Evolutionary conservation across 2,329 filamentous ascomycete species (phyloP).

Genomic region (Pyrenophora tritici-repentis): DNA sequence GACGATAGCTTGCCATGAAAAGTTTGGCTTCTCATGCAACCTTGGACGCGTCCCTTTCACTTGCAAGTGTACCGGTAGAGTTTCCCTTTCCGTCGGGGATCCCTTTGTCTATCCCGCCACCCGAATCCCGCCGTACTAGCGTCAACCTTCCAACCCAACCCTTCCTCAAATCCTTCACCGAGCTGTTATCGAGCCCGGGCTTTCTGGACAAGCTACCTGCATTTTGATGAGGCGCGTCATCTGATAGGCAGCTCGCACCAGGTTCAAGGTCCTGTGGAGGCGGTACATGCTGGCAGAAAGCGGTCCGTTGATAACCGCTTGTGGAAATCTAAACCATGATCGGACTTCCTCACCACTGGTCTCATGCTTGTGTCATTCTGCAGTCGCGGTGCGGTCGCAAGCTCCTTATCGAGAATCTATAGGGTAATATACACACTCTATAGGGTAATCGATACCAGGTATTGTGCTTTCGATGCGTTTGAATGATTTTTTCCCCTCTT

Average conservation of each 20-base stretch:
- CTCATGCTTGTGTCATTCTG: constrained; percentile 34
- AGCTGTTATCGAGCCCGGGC: constrained; percentile 21
- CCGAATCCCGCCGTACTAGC: constrained; percentile 8
- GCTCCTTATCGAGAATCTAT: constrained; percentile 40
- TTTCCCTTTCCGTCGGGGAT: constrained; percentile 26
- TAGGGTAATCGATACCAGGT: constrained; percentile 43
- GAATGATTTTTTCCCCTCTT: constrained; percentile 18
- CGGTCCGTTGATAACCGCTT: constrained; percentile 35
- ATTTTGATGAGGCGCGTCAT: constrained; percentile 13
- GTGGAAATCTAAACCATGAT: constrained; percentile 36
- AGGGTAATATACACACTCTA: constrained; percentile 41
- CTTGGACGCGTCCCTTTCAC: constrained; percentile 11
- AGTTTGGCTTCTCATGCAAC: constrained; percentile 18
- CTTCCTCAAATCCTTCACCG: constrained; percentile 16
- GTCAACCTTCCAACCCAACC: constrained; percentile 7
- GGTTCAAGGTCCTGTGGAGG: constrained; percentile 12
- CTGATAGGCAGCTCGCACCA: constrained; percentile 25
- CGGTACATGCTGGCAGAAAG: constrained; percentile 33
- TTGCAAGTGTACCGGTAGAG: constrained; percentile 7
- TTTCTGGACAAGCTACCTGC: constrained; percentile 26
- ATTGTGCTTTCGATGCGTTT: constrained; percentile 16
- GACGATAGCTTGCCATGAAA: constrained; percentile 10
- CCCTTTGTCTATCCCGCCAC: constrained; percentile 24
- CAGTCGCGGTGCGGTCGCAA: constrained; percentile 23
- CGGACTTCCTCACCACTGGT: constrained; percentile 20